A percentile compares a stretch with the other conserved stretches of the same genome.
Conservation (phyloP, 108 stramenopile species). For the Cyclotella atomus region DNA sequence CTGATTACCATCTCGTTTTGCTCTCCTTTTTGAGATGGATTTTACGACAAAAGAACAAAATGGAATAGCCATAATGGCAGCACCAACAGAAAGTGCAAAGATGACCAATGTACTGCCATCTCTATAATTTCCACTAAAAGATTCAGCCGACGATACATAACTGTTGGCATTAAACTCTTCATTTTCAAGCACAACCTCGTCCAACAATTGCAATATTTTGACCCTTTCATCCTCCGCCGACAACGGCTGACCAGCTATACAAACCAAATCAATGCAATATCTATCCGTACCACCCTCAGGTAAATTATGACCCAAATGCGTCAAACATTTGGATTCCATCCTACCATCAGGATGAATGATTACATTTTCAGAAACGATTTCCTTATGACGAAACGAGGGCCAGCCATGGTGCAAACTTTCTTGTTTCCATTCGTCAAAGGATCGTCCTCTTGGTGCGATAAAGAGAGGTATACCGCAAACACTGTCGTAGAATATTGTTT, state of each 20-base stretch:
- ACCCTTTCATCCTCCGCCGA: constrained; percentile 14
- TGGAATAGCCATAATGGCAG: not conserved
- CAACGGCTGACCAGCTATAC: constrained; percentile 38
- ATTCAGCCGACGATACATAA: constrained; percentile 30
- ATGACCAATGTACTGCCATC: not conserved
- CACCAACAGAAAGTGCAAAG: not conserved
- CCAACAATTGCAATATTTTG: constrained; percentile 2
- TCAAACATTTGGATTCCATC: constrained; percentile 41
- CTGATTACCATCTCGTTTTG: not conserved
- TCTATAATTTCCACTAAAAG: constrained; percentile 14
- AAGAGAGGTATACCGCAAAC: constrained; percentile 56
- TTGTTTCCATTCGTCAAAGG: constrained; percentile 48
- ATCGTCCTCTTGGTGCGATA: constrained; percentile 50
- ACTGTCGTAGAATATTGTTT: constrained; percentile 59
- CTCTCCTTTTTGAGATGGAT: not conserved
- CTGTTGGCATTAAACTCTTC: constrained; percentile 5
- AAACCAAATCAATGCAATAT: constrained; percentile 43
- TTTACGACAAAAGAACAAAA: not conserved
- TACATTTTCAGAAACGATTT: constrained; percentile 35
- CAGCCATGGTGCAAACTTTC: constrained; percentile 46
- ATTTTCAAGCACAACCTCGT: not conserved
- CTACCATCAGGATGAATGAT: constrained; percentile 36
- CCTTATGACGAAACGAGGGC: constrained; percentile 30
- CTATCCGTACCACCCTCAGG: constrained; percentile 34
- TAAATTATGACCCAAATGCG: constrained; percentile 38